Evolutionary conservation across 352 stramenopile genomes (phyloP), one percentile per base, ranked within the genome.

Genomic region (Paralagenidium karlingii): DNA sequence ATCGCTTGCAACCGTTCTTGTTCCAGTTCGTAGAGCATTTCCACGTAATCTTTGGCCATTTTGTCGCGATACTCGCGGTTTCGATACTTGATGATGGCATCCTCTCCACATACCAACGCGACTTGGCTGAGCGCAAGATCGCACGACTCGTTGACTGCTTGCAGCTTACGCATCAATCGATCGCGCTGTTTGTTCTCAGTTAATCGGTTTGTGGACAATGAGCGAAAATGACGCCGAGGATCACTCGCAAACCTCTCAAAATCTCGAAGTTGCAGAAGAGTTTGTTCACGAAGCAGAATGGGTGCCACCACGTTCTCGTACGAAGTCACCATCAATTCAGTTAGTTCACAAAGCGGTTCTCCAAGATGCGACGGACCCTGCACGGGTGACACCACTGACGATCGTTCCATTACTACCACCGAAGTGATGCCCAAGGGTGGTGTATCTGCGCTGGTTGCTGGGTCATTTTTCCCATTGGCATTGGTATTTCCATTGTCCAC

Each of bases 21-120:
- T 28, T 85, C 71, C 12, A 85, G 63, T 9, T 79, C 65, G 27
- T 60, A 85, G 20, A 82, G 45, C 31, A 85, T 31, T 26, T 82
- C 71, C 0, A 60, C 81, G 53, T 85, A 85, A 31, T 85, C 68
- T 34, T 79, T 82, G 24, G 63, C 59, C 63, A 85, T 85, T 51
- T 85, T 85, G 4, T 82, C 61, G 3, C 42, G 36, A 20, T 85
- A 85, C 12, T 48, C 8, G 1, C 66, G 63, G 32, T 63, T 46
- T 32, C 58, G 54, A 4, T 71, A 47, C 22, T 41, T 64, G 13
- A 81, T n/a, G n/a, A n/a, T n/a, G n/a, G n/a, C 47, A 0, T 34
- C 47, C 24, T 85, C 71, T 0, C 53, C 54, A 38, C 64, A 81
- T 11, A 48, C 49, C 11, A 49, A 56, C 5, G 51, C 50, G 1